These are phyloP conservation scores for Phytophthora pseudosyringae DNA, from an alignment of 352 stramenopile genomes.

Conservation along the genomic window DNA sequence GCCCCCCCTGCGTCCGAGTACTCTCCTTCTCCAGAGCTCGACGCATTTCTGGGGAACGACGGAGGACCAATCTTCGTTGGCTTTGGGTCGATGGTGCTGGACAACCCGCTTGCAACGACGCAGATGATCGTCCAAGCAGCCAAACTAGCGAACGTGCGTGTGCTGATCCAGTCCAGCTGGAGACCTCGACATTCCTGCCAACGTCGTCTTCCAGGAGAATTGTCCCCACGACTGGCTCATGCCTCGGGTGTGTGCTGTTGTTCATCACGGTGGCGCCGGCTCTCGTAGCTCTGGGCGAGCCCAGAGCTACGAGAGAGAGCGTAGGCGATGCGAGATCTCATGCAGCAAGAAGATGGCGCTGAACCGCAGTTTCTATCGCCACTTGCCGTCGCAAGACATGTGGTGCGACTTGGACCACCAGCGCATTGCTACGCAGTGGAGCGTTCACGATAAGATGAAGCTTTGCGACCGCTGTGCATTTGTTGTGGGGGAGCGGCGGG, in stretches of 20 bases:
- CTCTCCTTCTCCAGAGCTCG: constrained; percentile 28
- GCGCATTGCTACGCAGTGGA: constrained; percentile 43
- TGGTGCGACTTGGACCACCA: constrained; percentile 53
- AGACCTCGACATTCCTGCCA: constrained; percentile 46
- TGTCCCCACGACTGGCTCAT: constrained; percentile 93
- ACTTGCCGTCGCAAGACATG: constrained; percentile 89
- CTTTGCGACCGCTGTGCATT: constrained; percentile 49
- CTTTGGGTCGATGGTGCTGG: constrained; percentile 93
- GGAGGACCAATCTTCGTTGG: constrained; percentile 92
- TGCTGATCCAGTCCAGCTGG: constrained; percentile 90
- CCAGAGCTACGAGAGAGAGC: constrained; percentile 55
- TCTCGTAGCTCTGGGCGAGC: too few relatives aligned
- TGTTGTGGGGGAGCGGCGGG: constrained; percentile 29
- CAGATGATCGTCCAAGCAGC: constrained; percentile 88
- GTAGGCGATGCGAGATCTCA: constrained; percentile 48
- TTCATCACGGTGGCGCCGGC: constrained; percentile 84
- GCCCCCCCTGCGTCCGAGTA: constrained; percentile 31
- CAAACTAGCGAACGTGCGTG: constrained; percentile 55
- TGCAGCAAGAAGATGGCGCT: constrained; percentile 87
- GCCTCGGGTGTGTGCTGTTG: constrained; percentile 82
- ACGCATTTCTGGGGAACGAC: constrained; percentile 44
- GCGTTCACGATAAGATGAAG: constrained; percentile 40
- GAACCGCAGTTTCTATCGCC: constrained; percentile 78
- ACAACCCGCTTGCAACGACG: constrained; percentile 70
- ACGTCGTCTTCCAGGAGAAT: constrained; percentile 70